Conservation (phyloP, 129 eudicot species). For the Scalesia atractyloides region DNA sequence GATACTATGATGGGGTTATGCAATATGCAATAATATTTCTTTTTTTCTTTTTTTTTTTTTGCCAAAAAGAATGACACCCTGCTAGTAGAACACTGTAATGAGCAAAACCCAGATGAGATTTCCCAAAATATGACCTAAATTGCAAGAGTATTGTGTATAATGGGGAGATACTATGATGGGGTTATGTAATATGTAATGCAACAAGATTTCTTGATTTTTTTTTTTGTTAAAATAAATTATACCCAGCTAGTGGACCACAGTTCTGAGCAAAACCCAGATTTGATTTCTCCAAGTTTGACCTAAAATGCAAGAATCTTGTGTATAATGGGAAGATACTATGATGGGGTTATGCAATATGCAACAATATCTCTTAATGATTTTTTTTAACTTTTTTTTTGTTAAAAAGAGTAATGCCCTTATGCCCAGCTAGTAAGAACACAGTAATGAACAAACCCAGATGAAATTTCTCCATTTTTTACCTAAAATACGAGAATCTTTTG, state of each 20-base stretch:
- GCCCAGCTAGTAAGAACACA: slow-evolving; percentile 28
- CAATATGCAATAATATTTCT: slow-evolving; percentile 2
- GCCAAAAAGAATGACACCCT: slow-evolving; percentile 15
- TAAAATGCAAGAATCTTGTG: slow-evolving; percentile 1
- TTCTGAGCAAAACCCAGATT: slow-evolving; percentile 25
- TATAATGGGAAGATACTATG: neutral
- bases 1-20: neutral
- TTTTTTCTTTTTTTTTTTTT: too few relatives aligned
- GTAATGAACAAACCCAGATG: slow-evolving; percentile 26
- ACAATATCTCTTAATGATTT: neutral
- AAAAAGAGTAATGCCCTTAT: neutral
- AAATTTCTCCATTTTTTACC: neutral
- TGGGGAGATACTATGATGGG: neutral
- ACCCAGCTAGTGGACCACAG: slow-evolving; percentile 26
- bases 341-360: slow-evolving; percentile 4
- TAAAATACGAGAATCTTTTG: neutral
- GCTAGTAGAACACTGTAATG: slow-evolving; percentile 12
- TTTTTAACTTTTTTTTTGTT: too few relatives aligned
- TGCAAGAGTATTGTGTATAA: neutral
- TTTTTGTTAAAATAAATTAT: neutral
- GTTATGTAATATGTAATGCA: slow-evolving; percentile 2
- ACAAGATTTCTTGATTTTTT: neutral
- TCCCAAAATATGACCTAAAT: neutral
- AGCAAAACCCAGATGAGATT: slow-evolving; percentile 26
- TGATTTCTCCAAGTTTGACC: neutral